Evolutionary conservation across 2,329 filamentous ascomycete species (phyloP).

Genomic region (Fusarium multiceps): DNA sequence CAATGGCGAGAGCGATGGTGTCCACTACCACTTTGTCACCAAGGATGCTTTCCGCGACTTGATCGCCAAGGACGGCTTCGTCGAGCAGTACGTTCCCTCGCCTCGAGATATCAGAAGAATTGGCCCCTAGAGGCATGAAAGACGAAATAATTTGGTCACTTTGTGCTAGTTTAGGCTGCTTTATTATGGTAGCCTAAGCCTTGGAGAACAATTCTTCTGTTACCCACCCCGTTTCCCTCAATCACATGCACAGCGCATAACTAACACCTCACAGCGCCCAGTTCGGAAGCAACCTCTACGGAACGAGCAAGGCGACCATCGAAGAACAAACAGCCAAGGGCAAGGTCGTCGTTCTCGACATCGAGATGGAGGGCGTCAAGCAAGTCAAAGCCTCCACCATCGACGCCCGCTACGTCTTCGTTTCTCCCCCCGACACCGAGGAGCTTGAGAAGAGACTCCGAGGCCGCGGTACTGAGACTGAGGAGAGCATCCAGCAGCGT

Average conservation of each 20-base stretch:
- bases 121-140: background rate
- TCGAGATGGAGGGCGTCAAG: constrained; percentile 98
- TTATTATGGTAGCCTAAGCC: no score
- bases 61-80: constrained; percentile 75
- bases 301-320: constrained; percentile 83
- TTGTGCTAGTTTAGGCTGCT: no score
- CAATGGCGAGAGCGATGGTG: constrained; percentile 78
- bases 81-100: constrained; percentile 67
- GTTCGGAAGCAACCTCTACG: constrained; percentile 89
- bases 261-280: constrained; percentile 64
- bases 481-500: constrained; percentile 76
- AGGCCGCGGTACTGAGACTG: constrained; percentile 80
- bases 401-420: constrained; percentile 84
- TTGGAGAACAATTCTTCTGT: background rate
- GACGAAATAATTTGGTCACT: no score
- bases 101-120: background rate
- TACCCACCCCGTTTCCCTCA: background rate
- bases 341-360: constrained; percentile 85
- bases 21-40: constrained; percentile 83
- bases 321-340: constrained; percentile 77
- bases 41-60: constrained; percentile 74
- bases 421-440: constrained; percentile 81
- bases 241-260: background rate
- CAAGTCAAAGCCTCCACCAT: constrained; percentile 84
- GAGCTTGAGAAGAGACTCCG: constrained; percentile 80